Conservation (phyloP, 2,329 filamentous ascomycete genomes). For the Verticillium isaacii region DNA sequence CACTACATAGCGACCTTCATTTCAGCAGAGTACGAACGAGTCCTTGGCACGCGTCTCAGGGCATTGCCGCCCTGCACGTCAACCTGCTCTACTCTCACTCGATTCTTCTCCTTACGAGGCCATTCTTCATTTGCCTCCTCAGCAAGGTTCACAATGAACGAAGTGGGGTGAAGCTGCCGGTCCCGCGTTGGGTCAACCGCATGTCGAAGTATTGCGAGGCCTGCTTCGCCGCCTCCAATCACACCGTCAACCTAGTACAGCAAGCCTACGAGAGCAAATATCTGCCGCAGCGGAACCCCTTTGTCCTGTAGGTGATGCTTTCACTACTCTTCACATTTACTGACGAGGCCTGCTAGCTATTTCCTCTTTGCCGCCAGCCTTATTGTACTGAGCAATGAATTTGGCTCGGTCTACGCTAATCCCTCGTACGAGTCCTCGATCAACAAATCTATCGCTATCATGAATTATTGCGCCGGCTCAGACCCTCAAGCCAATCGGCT, state of each 20-base stretch:
- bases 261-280: slow-evolving; percentile 37
- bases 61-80: slow-evolving; percentile 56
- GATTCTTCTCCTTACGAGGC: slow-evolving; percentile 57
- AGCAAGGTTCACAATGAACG: slow-evolving; percentile 32
- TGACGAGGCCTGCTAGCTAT: slow-evolving; percentile 33
- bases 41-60: slow-evolving; percentile 36
- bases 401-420: slow-evolving; percentile 43
- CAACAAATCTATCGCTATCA: slow-evolving; percentile 38
- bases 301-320: slow-evolving; percentile 44
- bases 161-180: slow-evolving; percentile 14
- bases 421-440: slow-evolving; percentile 34
- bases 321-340: not conserved
- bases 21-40: slow-evolving; percentile 42
- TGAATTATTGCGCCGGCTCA: slow-evolving; percentile 40
- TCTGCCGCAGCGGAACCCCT: slow-evolving; percentile 48
- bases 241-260: slow-evolving; percentile 43
- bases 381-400: slow-evolving; percentile 52
- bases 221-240: slow-evolving; percentile 45
- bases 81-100: slow-evolving; percentile 60
- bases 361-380: slow-evolving; percentile 52
- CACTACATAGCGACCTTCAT: slow-evolving; percentile 42
- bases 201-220: slow-evolving; percentile 33
- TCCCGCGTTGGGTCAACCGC: slow-evolving; percentile 13
- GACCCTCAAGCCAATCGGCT: slow-evolving; percentile 47
- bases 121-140: slow-evolving; percentile 58